These are phyloP conservation scores for Gaeumannomyces tritici DNA, from an alignment of 2,329 filamentous ascomycete genomes.

Conservation along the genomic window DNA sequence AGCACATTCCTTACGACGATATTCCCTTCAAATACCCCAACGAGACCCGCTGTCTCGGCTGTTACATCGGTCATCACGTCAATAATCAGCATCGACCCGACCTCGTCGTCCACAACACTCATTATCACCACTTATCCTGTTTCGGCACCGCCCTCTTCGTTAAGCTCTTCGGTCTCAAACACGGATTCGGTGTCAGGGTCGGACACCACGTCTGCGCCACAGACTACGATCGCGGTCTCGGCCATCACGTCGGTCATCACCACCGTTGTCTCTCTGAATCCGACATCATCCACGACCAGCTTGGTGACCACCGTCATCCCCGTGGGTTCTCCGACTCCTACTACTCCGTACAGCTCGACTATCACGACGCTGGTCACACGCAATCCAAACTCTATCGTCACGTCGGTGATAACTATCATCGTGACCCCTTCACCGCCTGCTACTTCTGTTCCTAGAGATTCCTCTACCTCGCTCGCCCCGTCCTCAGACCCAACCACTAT, in stretches of 20 bases:
- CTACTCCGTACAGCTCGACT: background rate
- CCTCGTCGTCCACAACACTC: background rate
- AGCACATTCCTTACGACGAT: background rate
- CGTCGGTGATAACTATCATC: background rate
- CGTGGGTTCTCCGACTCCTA: background rate
- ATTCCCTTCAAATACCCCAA: background rate
- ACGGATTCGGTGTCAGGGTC: background rate
- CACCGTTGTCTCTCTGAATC: background rate
- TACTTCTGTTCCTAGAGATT: background rate
- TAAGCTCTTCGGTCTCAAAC: background rate
- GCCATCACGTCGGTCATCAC: background rate
- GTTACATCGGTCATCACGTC: background rate
- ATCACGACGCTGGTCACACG: background rate
- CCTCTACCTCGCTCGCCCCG: background rate
- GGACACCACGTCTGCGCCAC: background rate
- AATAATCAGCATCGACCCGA: background rate
- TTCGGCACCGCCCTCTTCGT: background rate
- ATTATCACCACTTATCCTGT: background rate
- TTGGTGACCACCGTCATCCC: background rate
- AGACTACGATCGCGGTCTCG: background rate
- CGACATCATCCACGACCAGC: background rate
- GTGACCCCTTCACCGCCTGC: background rate
- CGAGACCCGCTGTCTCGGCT: background rate
- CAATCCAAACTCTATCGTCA: slow-evolving; percentile 2
- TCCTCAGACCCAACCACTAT: background rate